Evolutionary conservation across 306 rosid species (phyloP), one percentile per base, ranked within the genome.

Genomic region (Castanopsis chinensis): DNA sequence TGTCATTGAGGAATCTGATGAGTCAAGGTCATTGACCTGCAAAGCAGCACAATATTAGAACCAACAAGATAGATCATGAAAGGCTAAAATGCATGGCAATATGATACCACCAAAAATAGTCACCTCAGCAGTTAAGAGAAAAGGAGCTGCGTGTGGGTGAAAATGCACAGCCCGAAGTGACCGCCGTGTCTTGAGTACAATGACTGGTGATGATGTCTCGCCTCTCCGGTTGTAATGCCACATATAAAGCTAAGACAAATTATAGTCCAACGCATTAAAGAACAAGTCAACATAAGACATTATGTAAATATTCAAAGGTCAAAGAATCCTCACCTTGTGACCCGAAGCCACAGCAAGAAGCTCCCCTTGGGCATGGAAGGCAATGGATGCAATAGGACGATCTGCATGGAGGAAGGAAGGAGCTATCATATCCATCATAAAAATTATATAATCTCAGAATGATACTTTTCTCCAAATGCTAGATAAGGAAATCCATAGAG

Each of bases 91-190:
- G 32, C 58, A 59, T 17, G 72, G 72, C 68, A 78, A 27, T 25
- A 10, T 41, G 74, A 45, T 45, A 76, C 41, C 27, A 53, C 57
- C 43, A 79, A 78, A 72, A 60, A 55, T 73, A 78, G 43, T 65
- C 21, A 93, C 99, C 96, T 96, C 98, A 1, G 99, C 98, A 45
- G 99, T 96, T 84, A 96, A 86, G 78, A 96, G 98, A 73, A 91
- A 93, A 56, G 98, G 99, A 2, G 98, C 92, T 0, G 88, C 97
- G 80, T 91, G 96, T 0, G 99, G 99, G 71, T 96, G 99, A 80
- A 96, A 96, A 84, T 93, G 98, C 85, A 93, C 99, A 68, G 99
- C 98, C 63, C 98, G 91, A 74, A 96, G 93, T 15, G 99, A 93
- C 33, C 96, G 96, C 53, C 89, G 87, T 59, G 99, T 96, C 89